phyloP scores from a whole-genome alignment of 2,329 filamentous ascomycete species.

The Dactylellina cionopaga region DNA sequence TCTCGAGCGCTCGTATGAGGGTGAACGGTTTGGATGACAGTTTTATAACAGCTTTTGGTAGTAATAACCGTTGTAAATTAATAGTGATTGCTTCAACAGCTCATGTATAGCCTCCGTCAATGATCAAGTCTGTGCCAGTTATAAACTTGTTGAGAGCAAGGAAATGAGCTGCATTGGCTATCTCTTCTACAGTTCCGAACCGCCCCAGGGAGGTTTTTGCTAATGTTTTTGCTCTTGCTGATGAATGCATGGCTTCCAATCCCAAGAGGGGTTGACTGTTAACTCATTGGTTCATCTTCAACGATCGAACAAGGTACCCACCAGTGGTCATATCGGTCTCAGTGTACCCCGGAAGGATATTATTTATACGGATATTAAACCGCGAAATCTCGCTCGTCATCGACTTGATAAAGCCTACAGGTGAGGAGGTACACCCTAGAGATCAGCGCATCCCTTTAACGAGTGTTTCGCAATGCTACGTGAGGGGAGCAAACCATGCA shows the following conservation, averaged over 20 bases:
- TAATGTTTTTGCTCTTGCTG: conserved; percentile 56
- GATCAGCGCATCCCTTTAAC: conserved; percentile 56
- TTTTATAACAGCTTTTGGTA: too few relatives aligned
- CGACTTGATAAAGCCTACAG: conserved; percentile 73
- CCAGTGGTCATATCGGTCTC: conserved; percentile 80
- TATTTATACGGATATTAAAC: conserved; percentile 77
- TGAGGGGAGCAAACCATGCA: conserved; percentile 68
- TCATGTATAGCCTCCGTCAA: conserved; percentile 81
- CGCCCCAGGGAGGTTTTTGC: conserved; percentile 72
- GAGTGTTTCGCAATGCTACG: conserved; percentile 34
- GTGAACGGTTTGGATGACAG: too few relatives aligned
- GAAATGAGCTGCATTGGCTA: conserved; percentile 84
- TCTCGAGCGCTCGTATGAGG: neutral
- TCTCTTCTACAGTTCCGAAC: conserved; percentile 74
- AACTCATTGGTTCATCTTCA: conserved; percentile 25
- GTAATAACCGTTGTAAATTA: neutral
- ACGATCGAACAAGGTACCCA: conserved; percentile 61
- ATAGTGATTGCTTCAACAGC: neutral
- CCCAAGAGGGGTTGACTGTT: conserved; percentile 58
- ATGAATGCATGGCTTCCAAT: conserved; percentile 1
- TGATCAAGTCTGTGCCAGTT: conserved; percentile 85
- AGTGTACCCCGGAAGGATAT: conserved; percentile 83
- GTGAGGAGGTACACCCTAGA: neutral
- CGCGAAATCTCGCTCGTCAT: conserved; percentile 72
- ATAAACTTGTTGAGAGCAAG: conserved; percentile 81